Percentiles rank a stretch among this genome's conserved stretches.
Evolutionary conservation across 306 rosid species (phyloP).

Genomic region (Cucumis cinereus): DNA sequence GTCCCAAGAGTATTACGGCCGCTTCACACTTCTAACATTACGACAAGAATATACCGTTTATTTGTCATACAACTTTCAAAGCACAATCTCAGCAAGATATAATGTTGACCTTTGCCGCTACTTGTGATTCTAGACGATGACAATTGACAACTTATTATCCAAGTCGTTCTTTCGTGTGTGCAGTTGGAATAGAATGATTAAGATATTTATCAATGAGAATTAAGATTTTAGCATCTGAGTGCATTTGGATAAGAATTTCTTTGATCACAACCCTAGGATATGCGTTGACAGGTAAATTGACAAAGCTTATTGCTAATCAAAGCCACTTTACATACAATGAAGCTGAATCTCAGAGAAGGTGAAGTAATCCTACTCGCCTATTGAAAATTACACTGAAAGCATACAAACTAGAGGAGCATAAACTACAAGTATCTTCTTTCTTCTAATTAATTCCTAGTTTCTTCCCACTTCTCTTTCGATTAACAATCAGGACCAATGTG

Average conservation of each 20-base stretch:
- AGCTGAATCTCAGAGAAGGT: background rate
- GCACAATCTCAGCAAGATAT: background rate
- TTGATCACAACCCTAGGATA: background rate
- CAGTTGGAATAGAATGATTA: background rate
- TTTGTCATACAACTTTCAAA: background rate
- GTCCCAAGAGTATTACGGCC: background rate
- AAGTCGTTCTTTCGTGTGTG: background rate
- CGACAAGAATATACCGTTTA: background rate
- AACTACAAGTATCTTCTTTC: background rate
- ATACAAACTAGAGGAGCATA: background rate
- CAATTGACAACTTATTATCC: background rate
- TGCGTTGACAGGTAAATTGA: background rate
- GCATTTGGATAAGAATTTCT: background rate
- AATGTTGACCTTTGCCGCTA: background rate
- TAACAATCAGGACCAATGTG: background rate
- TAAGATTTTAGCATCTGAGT: background rate
- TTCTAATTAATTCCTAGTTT: background rate
- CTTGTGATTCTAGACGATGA: background rate
- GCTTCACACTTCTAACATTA: background rate
- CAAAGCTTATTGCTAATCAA: background rate
- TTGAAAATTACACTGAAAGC: background rate
- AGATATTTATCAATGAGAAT: background rate
- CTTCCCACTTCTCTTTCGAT: background rate
- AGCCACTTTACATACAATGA: background rate
- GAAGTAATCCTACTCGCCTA: background rate